phyloP scores from a whole-genome alignment of 345 rosid genomes.

The Syzygium oleosum region DNA sequence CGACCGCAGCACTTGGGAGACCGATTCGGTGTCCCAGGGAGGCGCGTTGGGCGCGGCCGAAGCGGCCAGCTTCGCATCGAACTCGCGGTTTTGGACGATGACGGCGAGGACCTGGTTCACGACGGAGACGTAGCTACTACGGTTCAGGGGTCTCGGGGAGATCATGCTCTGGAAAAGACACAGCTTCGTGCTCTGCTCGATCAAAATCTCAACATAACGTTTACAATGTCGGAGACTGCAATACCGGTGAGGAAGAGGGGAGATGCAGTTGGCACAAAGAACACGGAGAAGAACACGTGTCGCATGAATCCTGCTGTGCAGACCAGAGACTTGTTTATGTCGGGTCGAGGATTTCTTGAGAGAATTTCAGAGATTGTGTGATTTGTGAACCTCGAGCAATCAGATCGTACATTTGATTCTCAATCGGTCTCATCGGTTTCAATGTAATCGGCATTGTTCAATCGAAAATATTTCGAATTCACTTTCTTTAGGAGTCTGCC shows the following conservation, averaged over 20 bases:
- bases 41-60: slow-evolving; percentile 15
- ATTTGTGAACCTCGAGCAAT: too few species aligned
- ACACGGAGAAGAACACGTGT: background rate
- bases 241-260: background rate
- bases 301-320: background rate
- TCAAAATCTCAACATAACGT: background rate
- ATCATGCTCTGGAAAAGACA: background rate
- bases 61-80: slow-evolving; percentile 40
- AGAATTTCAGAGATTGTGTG: background rate
- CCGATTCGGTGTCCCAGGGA: slow-evolving; percentile 37
- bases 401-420: too few species aligned
- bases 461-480: too few species aligned
- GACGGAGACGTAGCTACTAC: slow-evolving; percentile 10
- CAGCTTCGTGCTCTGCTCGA: background rate
- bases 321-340: background rate
- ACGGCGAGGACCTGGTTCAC: slow-evolving; percentile 32
- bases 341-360: background rate
- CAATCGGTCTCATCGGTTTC: too few species aligned
- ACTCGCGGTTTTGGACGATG: slow-evolving; percentile 54
- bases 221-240: background rate
- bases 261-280: background rate
- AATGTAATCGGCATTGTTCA: too few species aligned
- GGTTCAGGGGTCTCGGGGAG: slow-evolving; percentile 6
- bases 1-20: slow-evolving; percentile 50
- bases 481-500: background rate